A percentile compares a stretch with the other conserved stretches of the same genome.
These are phyloP conservation scores for Xanthoconium purpureum DNA, from an alignment of 768 basidiomycete genomes.

Conservation along the genomic window DNA sequence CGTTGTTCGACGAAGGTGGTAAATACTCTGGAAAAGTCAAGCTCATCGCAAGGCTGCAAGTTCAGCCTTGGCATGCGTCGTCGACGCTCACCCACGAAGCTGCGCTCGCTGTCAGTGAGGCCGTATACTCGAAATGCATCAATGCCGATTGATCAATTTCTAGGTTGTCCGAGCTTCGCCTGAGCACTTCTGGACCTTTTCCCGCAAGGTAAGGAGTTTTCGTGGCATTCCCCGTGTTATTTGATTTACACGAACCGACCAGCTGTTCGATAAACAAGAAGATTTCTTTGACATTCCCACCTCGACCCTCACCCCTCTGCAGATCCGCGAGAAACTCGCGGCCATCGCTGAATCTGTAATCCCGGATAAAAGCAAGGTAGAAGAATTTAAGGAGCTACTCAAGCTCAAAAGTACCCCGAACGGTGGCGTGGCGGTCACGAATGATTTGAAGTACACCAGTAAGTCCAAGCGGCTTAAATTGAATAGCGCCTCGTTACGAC, in stretches of 20 bases:
- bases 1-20: slow-evolving; percentile 54
- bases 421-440: slow-evolving; percentile 77
- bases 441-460: slow-evolving; percentile 90
- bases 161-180: slow-evolving; percentile 72
- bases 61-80: slow-evolving; percentile 78
- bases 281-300: slow-evolving; percentile 80
- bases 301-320: slow-evolving; percentile 59
- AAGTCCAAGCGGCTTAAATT: slow-evolving; percentile 25
- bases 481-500: background rate
- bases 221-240: background rate
- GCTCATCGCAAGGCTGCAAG: slow-evolving; percentile 64
- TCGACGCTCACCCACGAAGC: slow-evolving; percentile 81
- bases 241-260: background rate
- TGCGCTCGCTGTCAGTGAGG: slow-evolving; percentile 60
- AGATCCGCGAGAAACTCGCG: slow-evolving; percentile 74
- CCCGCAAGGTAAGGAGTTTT: slow-evolving; percentile 48
- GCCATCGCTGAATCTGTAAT: slow-evolving; percentile 54
- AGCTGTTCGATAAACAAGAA: slow-evolving; percentile 75
- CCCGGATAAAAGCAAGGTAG: slow-evolving; percentile 42
- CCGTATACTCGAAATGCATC: background rate
- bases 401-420: slow-evolving; percentile 63
- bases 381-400: slow-evolving; percentile 59
- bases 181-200: slow-evolving; percentile 77
- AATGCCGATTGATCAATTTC: background rate
- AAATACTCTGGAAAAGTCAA: slow-evolving; percentile 73